Evolutionary conservation across 768 basidiomycete species (phyloP), one percentile per base, ranked within the genome.

Genomic region (Psilocybe cubensis): DNA sequence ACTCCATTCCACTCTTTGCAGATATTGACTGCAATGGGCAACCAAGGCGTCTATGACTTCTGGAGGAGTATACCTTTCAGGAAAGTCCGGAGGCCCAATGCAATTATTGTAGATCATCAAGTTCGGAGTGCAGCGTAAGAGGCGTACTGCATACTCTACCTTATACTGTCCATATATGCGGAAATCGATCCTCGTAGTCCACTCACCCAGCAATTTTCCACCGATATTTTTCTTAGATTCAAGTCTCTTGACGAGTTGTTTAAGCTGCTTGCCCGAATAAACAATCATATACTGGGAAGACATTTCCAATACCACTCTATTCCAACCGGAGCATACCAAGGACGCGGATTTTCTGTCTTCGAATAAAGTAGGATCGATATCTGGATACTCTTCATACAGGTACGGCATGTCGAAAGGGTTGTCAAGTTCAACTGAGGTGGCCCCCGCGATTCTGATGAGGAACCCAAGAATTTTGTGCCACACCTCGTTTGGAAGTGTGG

Each of bases 1-100:
- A 7, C 68, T 74, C 79, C 80, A 82, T 58, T 81, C 80, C 1
- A 80, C 48, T 24, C 80, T 72, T 42, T 70, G 72, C 11, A 82
- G 68, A n/a, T 74, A 72, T 25, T 61, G 58, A 2, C 70, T 64
- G 25, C 73, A 75, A 9, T 72, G 64, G 1, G 53, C 46, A 9
- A 73, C 62, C 21, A 81, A 63, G 0, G 72, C 71, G 31, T 66
- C 63, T 14, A 79, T 63, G 20, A 80, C 69, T 23, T 73, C 68
- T 1, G 62, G 50, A 8, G 73, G 71, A 0, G 73, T 74, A 43
- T 66, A 63, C 18, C 46, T 61, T 45, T 60, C 65, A 47, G 53
- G 67, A 42, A 29, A 18, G 47, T 18, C 29, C 41, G 57, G 59
- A 28, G 54, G 57, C 0, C 70, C 70, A 51, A 76, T 81, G 54